These are phyloP conservation scores for Apium graveolens DNA, from an alignment of 129 eudicot genomes.

Conservation along the genomic window DNA sequence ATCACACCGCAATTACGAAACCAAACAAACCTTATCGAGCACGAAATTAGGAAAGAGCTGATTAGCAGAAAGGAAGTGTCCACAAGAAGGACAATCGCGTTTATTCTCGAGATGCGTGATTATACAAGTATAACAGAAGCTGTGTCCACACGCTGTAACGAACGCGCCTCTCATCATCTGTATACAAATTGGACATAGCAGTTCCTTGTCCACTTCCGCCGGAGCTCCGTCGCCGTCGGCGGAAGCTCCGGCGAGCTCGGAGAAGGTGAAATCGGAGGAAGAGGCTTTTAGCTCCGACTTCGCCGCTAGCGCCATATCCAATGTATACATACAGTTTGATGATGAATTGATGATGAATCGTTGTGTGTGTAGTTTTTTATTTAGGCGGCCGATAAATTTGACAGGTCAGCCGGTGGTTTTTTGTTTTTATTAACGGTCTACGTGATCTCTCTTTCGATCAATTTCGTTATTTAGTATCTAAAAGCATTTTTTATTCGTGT, in stretches of 20 bases:
- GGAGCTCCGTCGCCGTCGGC: constrained; percentile 18
- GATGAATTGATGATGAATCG: neutral
- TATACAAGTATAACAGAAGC: constrained; percentile 89
- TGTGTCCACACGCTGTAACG: constrained; percentile 87
- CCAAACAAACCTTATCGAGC: constrained; percentile 61
- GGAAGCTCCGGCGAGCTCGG: constrained; percentile 8
- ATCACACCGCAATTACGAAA: neutral
- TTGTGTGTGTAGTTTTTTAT: neutral
- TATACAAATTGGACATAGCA: constrained; percentile 89
- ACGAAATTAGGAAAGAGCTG: constrained; percentile 77
- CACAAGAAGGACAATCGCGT: constrained; percentile 85
- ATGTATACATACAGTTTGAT: neutral
- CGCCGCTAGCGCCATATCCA: constrained; percentile 49
- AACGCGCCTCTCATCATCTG: constrained; percentile 83
- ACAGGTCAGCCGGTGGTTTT: too few relatives aligned
- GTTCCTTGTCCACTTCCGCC: constrained; percentile 49
- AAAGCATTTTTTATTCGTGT: too few relatives aligned
- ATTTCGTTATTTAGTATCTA: too few relatives aligned
- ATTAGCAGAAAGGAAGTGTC: constrained; percentile 40
- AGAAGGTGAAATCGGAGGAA: constrained; percentile 11
- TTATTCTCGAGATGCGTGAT: constrained; percentile 67
- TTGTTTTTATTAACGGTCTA: too few relatives aligned
- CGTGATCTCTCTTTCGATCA: too few relatives aligned
- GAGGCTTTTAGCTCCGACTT: constrained; percentile 20
- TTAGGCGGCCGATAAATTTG: too few relatives aligned